These are phyloP conservation scores for Fusarium proliferatum DNA, from an alignment of 2,329 filamentous ascomycete species.

Conservation along the genomic window DNA sequence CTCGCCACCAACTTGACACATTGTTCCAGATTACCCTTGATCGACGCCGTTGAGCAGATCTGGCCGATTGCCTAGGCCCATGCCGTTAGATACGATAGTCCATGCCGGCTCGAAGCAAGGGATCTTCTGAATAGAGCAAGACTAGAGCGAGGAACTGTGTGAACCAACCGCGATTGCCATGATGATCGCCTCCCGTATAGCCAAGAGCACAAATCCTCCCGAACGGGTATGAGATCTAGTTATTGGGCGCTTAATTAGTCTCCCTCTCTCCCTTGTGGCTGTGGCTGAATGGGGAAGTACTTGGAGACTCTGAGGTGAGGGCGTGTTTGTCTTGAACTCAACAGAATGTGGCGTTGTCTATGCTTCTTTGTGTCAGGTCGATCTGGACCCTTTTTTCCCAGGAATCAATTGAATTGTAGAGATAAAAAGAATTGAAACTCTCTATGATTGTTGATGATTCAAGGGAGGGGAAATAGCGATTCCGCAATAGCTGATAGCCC, in stretches of 20 bases:
- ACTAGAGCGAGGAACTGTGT: conserved; percentile 2
- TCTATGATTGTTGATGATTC: neutral
- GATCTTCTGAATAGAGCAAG: conserved; percentile 1
- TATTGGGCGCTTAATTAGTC: conserved; percentile 4
- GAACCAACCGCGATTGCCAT: conserved; percentile 45
- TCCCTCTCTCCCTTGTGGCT: conserved; percentile 18
- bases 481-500: conserved; percentile 38
- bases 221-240: conserved; percentile 7
- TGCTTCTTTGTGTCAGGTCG: conserved; percentile 1
- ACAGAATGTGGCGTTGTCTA: neutral
- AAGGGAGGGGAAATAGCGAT: conserved; percentile 36
- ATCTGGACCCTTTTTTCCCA: neutral
- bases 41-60: conserved; percentile 84
- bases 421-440: neutral
- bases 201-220: conserved; percentile 5
- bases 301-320: neutral
- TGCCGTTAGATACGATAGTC: conserved; percentile 12
- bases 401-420: neutral
- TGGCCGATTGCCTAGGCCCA: conserved; percentile 81
- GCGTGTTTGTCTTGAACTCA: neutral
- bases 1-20: conserved; percentile 78
- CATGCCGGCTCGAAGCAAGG: conserved; percentile 31
- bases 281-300: neutral
- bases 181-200: conserved; percentile 9
- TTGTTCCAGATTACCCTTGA: conserved; percentile 82